Conservation (phyloP, 805 yeast genomes). For the Peterozyma toletana region DNA sequence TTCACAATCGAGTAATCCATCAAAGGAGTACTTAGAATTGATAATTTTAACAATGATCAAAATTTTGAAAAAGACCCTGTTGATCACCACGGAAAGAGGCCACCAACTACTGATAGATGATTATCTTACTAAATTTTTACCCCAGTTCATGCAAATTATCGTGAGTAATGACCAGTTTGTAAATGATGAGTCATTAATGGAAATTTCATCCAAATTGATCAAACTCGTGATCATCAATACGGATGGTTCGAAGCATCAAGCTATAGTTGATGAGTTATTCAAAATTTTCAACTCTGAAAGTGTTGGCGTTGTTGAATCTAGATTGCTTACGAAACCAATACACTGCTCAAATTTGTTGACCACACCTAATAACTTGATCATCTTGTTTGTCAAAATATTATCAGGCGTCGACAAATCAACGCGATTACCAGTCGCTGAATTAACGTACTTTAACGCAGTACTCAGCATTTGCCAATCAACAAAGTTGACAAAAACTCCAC, state of each 20-base stretch:
- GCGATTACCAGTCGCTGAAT: slow-evolving; percentile 15
- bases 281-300: slow-evolving; percentile 21
- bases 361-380: slow-evolving; percentile 25
- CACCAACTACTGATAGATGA: slow-evolving; percentile 14
- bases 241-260: slow-evolving; percentile 37
- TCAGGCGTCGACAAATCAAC: slow-evolving; percentile 43
- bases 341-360: slow-evolving; percentile 14
- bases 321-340: slow-evolving; percentile 14
- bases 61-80: slow-evolving; percentile 11
- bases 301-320: neutral
- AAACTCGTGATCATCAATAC: slow-evolving; percentile 32
- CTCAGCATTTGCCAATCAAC: slow-evolving; percentile 10
- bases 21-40: slow-evolving; percentile 15
- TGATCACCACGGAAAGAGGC: neutral
- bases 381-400: slow-evolving; percentile 36
- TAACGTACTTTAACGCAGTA: slow-evolving; percentile 12
- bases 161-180: slow-evolving; percentile 8
- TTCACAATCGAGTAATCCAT: slow-evolving; percentile 6
- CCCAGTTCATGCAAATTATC: slow-evolving; percentile 23
- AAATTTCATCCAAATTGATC: slow-evolving; percentile 31
- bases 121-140: slow-evolving; percentile 36
- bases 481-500: slow-evolving; percentile 15
- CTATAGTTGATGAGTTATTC: slow-evolving; percentile 29
- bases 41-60: slow-evolving; percentile 16
- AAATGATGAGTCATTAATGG: slow-evolving; percentile 20